These are phyloP conservation scores for Erythrophleum ivorense DNA, from an alignment of 331 rosid species.

Conservation along the genomic window DNA sequence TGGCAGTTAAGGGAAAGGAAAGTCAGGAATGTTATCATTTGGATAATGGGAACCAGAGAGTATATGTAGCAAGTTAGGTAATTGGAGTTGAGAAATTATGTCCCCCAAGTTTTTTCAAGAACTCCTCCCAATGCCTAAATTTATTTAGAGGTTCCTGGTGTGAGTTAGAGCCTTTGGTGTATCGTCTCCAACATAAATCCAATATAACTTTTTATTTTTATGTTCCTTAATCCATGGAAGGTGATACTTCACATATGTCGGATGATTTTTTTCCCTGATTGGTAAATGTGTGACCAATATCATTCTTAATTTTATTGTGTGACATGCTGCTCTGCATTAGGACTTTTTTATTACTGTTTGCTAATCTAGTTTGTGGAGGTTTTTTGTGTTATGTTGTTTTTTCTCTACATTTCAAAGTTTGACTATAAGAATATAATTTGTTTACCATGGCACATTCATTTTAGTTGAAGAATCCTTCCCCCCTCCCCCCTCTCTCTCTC, in stretches of 20 bases:
- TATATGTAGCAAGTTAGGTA: neutral
- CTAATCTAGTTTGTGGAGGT: neutral
- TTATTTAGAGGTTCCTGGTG: neutral
- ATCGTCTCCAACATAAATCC: neutral
- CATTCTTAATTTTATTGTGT: neutral
- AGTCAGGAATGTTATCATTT: neutral
- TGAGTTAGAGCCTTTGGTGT: neutral
- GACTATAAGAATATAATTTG: slow-evolving; percentile 5
- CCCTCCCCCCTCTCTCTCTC: too few species aligned
- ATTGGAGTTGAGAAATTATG: neutral
- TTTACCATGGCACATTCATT: neutral
- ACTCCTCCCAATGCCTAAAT: neutral
- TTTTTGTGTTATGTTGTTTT: neutral
- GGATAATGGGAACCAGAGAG: neutral
- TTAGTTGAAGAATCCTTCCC: neutral
- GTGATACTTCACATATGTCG: too few species aligned
- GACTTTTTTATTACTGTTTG: neutral
- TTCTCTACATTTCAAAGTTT: neutral
- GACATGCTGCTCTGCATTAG: neutral
- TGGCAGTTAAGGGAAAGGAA: neutral
- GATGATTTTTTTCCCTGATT: too few species aligned
- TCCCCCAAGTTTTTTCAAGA: neutral
- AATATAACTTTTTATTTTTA: neutral
- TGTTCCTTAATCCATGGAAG: neutral
- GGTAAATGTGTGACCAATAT: neutral